Evolutionary conservation across 1,139 yeast species (phyloP), one percentile per base, ranked within the genome.

Genomic region (Candida dubliniensis): DNA sequence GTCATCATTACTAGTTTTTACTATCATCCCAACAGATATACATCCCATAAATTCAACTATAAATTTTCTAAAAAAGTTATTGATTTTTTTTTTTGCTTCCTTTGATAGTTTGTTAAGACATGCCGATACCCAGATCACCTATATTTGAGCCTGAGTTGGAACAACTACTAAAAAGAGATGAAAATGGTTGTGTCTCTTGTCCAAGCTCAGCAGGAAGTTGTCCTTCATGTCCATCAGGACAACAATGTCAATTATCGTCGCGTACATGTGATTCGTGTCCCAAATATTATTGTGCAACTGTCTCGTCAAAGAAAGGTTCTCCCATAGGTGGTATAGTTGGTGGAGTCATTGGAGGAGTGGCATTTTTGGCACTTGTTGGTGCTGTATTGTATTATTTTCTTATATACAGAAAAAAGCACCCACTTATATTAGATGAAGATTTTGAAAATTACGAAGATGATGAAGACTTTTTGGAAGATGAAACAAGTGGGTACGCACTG

Each of bases 301-400:
- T 52, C 14, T 33, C 38, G 4, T 36, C 43, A 15, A 42, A 45
- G 6, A 36, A 52, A 6, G 40, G 54, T 14, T 35, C 62, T 8
- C 65, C 68, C 2, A 55, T 67, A 10, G 87, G 88, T 14, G 87
- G 81, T 2, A 76, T 83, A 2, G 81, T 81, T 0, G 90, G 87
- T 5, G 87, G 87, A 25, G 81, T 80, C 1, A 71, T 78, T 2
- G 87, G 84, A 9, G 80, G 79, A 8, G 63, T 74, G 2, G 71
- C 67, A 2, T 55, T 76, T 2, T 18, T 78, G 1, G 63, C 69
- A 0, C 46, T 69, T 0, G 36, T 74, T 7, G 66, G 56, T 2
- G 69, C 68, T 2, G 52, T 71, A 10, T 48, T 65, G 42, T 73
- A 64, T 51, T 73, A 58, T 66, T 63, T 51, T 50, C 70, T 42